These are phyloP conservation scores for Syzygium syzygioides DNA, from an alignment of 441 rosid species.

Conservation along the genomic window DNA sequence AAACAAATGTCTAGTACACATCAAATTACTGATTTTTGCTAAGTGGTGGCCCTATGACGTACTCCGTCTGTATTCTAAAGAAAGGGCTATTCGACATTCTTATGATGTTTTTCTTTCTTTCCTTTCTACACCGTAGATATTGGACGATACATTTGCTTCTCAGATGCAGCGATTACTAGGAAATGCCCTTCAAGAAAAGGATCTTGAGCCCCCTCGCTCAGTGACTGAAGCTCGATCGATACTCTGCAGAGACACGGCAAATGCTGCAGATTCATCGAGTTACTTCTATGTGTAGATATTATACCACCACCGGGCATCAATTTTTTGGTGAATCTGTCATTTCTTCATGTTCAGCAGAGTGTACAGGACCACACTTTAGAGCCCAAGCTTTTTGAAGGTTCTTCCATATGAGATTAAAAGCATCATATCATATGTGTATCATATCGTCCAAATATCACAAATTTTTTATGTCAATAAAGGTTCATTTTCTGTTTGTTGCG, in stretches of 20 bases:
- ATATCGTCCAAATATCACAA: background rate
- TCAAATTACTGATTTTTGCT: background rate
- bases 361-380: background rate
- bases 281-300: conserved; percentile 48
- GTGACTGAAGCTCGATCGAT: conserved; percentile 93
- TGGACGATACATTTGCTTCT: conserved; percentile 91
- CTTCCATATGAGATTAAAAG: background rate
- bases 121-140: conserved; percentile 33
- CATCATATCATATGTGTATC: background rate
- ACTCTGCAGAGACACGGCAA: conserved; percentile 78
- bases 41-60: background rate
- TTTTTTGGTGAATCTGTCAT: background rate
- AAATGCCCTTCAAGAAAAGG: conserved; percentile 81
- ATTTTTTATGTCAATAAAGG: background rate
- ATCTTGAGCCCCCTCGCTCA: conserved; percentile 84
- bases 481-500: background rate
- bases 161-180: conserved; percentile 86
- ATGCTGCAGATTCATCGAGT: conserved; percentile 52
- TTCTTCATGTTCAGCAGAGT: background rate
- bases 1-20: background rate
- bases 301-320: background rate
- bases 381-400: background rate
- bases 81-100: background rate
- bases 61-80: background rate
- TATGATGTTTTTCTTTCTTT: background rate